Base-by-base conservation (phyloP, 2,329 filamentous ascomycete species). In the Pseudocercospora fijiensis region DNA sequence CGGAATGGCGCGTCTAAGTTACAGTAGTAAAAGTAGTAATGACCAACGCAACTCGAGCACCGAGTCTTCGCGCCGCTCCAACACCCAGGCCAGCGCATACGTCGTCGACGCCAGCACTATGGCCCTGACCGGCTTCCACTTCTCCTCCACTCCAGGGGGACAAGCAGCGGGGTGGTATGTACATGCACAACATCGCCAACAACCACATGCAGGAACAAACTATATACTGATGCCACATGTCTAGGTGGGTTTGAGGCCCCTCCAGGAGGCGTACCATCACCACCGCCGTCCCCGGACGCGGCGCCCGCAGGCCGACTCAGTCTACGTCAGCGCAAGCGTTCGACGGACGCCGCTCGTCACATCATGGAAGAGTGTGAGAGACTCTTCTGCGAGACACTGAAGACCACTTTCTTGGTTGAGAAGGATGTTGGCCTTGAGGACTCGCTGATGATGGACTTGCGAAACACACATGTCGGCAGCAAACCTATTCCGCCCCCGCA, bases 281-380 rank as follows among this genome's bases (percentile, higher is more conserved):
- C 90, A 80, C 88, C 89, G 75, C 86, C 86, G 90, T 96, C 91
- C 82, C 92, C 92, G 90, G 68, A 68, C 68, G 67, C 66, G 52
- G 65, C 67, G 62, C 65, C 65, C 53, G 43, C 65, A 55, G 67
- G 68, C 59, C 70, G 71, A 55, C 71, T 71, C 27, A 66, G 68
- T 60, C 67, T 71, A 51, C 67, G 66, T 62, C 69, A 67, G 60
- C 71, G 73, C 67, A 68, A 66, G 73, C 71, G 73, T 74, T 82
- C 79, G 89, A 90, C 90, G 90, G 92, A 92, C 92, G 92, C 92
- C 89, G 88, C 91, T 90, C 88, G 91, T 82, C 88, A 89, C 84
- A 96, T 96, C 86, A 92, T 90, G 91, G 92, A 90, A 92, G 92
- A 96, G 91, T 96, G 93, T 96, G 93, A 96, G 92, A 97, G 93